A percentile compares a stretch with the other conserved stretches of the same genome.
phyloP scores from a whole-genome alignment of 2,329 filamentous ascomycete genomes.

The Simplicillium sp. region DNA sequence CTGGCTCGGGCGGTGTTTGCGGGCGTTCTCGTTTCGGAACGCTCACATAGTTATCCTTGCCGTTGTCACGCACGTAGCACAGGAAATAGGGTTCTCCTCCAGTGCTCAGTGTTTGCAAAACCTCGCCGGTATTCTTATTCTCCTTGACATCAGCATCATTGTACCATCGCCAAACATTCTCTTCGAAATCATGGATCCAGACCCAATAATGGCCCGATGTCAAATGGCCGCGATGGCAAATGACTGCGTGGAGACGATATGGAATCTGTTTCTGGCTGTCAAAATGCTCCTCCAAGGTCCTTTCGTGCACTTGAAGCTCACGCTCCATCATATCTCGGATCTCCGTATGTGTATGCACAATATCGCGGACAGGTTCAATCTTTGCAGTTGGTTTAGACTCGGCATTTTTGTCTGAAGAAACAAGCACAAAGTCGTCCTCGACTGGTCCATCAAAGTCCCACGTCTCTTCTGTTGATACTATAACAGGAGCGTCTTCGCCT shows the following conservation, averaged over 20 bases:
- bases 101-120: constrained; percentile 57
- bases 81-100: constrained; percentile 75
- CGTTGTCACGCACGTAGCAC: constrained; percentile 67
- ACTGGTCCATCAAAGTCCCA: constrained; percentile 29
- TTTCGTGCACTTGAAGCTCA: constrained; percentile 24
- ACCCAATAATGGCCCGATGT: constrained; percentile 90
- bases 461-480: constrained; percentile 13
- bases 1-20: no score
- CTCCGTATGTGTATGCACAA: constrained; percentile 13
- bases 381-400: background rate
- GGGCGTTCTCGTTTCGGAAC: constrained; percentile 27
- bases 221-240: constrained; percentile 73
- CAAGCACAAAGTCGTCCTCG: constrained; percentile 23
- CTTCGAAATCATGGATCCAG: constrained; percentile 84
- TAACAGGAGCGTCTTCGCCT: background rate
- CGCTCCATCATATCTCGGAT: constrained; percentile 35
- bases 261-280: constrained; percentile 52
- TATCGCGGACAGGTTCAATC: constrained; percentile 7
- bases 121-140: constrained; percentile 52
- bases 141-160: constrained; percentile 79
- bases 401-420: constrained; percentile 9
- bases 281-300: constrained; percentile 16
- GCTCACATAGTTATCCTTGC: constrained; percentile 44
- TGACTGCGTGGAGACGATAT: constrained; percentile 83
- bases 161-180: constrained; percentile 80